These are phyloP conservation scores for Psilocybe cyanescens DNA, from an alignment of 768 basidiomycete species.

Conservation along the genomic window DNA sequence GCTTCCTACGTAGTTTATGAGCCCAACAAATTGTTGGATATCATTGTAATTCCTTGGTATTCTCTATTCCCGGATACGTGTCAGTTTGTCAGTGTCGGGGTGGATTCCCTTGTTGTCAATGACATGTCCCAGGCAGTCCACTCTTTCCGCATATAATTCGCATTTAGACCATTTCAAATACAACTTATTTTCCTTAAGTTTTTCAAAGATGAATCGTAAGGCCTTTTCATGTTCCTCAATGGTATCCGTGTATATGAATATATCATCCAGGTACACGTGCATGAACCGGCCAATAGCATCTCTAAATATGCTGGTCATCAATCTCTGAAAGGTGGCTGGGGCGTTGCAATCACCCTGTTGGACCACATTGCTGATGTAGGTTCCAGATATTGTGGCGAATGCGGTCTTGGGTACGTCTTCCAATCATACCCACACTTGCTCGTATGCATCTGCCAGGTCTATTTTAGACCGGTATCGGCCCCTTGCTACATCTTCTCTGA, in stretches of 20 bases:
- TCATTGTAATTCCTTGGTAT: conserved; percentile 27
- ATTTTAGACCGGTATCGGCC: conserved; percentile 40
- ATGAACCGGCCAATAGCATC: conserved; percentile 40
- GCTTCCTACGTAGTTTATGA: conserved; percentile 39
- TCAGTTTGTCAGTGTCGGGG: conserved; percentile 39
- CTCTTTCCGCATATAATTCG: conserved; percentile 5
- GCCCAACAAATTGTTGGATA: conserved; percentile 42
- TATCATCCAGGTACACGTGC: conserved; percentile 49
- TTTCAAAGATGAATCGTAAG: conserved; percentile 33
- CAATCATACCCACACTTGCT: conserved; percentile 38
- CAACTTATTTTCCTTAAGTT: conserved; percentile 28
- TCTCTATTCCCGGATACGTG: conserved; percentile 30
- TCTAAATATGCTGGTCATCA: conserved; percentile 46
- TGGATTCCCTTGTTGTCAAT: conserved; percentile 43
- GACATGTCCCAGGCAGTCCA: conserved; percentile 41
- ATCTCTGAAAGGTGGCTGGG: conserved; percentile 45
- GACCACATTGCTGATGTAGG: conserved; percentile 41
- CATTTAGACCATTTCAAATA: conserved; percentile 31
- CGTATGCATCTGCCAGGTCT: conserved; percentile 44
- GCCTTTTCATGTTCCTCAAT: conserved; percentile 41
- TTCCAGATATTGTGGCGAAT: conserved; percentile 40
- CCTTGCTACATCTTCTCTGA: conserved; percentile 32
- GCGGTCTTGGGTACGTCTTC: conserved; percentile 35
- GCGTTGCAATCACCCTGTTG: conserved; percentile 51
- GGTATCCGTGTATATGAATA: conserved; percentile 40